Evolutionary conservation across 1,284 basidiomycete genomes (phyloP).

Genomic region (Heliocybe sulcata): DNA sequence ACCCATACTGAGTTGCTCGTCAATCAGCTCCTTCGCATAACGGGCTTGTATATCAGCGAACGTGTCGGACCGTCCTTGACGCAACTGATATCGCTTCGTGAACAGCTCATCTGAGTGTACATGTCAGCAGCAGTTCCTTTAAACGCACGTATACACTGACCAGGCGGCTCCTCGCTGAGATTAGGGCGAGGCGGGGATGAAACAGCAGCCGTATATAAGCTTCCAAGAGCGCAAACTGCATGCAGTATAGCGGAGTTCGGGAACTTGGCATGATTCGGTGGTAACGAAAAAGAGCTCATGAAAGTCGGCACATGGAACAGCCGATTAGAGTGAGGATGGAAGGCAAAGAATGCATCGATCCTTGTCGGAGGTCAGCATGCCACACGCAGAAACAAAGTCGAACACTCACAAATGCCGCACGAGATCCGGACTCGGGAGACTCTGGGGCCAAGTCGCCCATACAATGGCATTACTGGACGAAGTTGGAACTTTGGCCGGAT

Average conservation of each 20-base stretch:
- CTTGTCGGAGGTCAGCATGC: slow-evolving; percentile 24
- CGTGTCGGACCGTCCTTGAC: slow-evolving; percentile 34
- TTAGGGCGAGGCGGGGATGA: slow-evolving; percentile 42
- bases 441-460: slow-evolving; percentile 56
- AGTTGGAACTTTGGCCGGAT: neutral
- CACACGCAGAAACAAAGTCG: slow-evolving; percentile 2
- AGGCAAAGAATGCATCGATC: slow-evolving; percentile 66
- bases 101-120: slow-evolving; percentile 45
- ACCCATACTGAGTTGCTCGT: slow-evolving; percentile 40
- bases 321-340: slow-evolving; percentile 60
- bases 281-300: slow-evolving; percentile 52
- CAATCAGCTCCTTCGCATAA: slow-evolving; percentile 43
- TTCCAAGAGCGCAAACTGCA: slow-evolving; percentile 70
- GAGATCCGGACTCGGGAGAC: slow-evolving; percentile 51
- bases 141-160: slow-evolving; percentile 7
- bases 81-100: slow-evolving; percentile 33
- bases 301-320: slow-evolving; percentile 62
- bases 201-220: slow-evolving; percentile 55
- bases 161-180: slow-evolving; percentile 18
- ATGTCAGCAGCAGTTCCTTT: slow-evolving; percentile 2
- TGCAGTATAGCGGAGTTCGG: slow-evolving; percentile 62
- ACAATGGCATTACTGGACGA: slow-evolving; percentile 15
- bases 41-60: slow-evolving; percentile 65
- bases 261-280: slow-evolving; percentile 64
- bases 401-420: slow-evolving; percentile 56